Conservation (phyloP, 164 flowering plant genomes). For the Tetrastigma voinierianum region DNA sequence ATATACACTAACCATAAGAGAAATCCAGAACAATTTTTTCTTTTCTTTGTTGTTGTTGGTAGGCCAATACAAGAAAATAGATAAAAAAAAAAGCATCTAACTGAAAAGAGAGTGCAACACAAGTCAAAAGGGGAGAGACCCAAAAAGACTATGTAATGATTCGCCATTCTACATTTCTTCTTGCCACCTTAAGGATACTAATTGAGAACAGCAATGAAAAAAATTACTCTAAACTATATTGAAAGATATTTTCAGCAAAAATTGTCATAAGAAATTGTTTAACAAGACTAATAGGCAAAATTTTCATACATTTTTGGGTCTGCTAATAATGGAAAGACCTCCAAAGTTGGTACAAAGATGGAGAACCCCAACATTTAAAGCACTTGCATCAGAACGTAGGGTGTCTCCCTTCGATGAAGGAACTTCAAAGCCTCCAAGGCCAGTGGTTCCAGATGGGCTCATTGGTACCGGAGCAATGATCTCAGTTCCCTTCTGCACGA, state of each 20-base stretch:
- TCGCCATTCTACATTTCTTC: not conserved
- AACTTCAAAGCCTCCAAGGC: conserved; percentile 95
- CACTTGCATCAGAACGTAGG: conserved; percentile 89
- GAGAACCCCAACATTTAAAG: conserved; percentile 90
- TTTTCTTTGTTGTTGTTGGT: too few relatives aligned
- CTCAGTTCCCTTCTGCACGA: conserved; percentile 87
- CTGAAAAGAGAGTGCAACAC: too few relatives aligned
- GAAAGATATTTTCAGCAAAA: not conserved
- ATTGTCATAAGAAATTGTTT: not conserved
- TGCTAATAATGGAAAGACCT: conserved; percentile 87
- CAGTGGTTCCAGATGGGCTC: conserved; percentile 90
- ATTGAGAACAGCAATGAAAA: not conserved
- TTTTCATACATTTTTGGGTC: conserved; percentile 72
- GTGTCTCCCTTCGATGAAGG: conserved; percentile 84
- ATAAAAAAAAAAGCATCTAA: too few relatives aligned
- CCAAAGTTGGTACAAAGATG: conserved; percentile 90
- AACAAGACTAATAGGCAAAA: not conserved
- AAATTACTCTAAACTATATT: not conserved
- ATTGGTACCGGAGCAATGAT: conserved; percentile 97
- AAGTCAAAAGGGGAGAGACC: too few relatives aligned
- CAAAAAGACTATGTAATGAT: not conserved
- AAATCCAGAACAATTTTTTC: not conserved
- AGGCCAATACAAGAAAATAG: too few relatives aligned
- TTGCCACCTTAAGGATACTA: not conserved
- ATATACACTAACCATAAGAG: conserved; percentile 6